Evolutionary conservation across 345 rosid genomes (phyloP).

Genomic region (thale cress (Arabidopsis thaliana)): TAIR10.1 NC_003075.7:802501-803000

Average conservation of each 20-base stretch:
- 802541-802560: conserved; percentile 26
- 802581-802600: conserved; percentile 70
- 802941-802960: conserved; percentile 82
- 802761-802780: conserved; percentile 47
- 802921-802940: conserved; percentile 56
- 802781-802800: conserved; percentile 49
- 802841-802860: background rate
- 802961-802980: conserved; percentile 65
- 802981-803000: conserved; percentile 90
- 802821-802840: conserved; percentile 1
- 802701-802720: conserved; percentile 85
- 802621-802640: conserved; percentile 87
- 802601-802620: conserved; percentile 97
- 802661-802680: conserved; percentile 57
- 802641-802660: conserved; percentile 62
- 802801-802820: background rate
- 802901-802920: conserved; percentile 57
- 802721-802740: conserved; percentile 94
- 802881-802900: background rate
- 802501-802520: conserved; percentile 42
- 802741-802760: conserved; percentile 73
- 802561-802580: conserved; percentile 41
- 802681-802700: conserved; percentile 69
- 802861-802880: conserved; percentile 9
- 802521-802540: conserved; percentile 36